Evolutionary conservation across 2,329 filamentous ascomycete species (phyloP).

Genomic region (Beauveria bassiana): DNA sequence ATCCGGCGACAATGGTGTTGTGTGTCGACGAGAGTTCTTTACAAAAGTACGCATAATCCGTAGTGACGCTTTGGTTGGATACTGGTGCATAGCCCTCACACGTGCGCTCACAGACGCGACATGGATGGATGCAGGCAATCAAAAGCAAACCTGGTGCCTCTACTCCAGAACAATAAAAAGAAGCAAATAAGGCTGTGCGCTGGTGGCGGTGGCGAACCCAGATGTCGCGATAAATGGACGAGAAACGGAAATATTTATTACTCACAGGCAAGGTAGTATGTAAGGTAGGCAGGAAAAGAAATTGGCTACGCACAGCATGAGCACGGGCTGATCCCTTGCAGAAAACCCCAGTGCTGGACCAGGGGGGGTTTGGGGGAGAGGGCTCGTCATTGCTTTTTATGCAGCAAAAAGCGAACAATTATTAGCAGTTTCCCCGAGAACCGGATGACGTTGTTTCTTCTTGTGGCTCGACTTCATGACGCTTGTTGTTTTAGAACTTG

Average conservation of each 20-base stretch:
- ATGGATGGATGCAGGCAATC: background rate
- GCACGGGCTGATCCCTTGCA: no score
- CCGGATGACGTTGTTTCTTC: background rate
- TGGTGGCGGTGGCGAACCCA: background rate
- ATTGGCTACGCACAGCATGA: no score
- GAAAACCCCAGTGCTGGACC: no score
- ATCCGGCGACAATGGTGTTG: background rate
- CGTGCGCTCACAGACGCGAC: background rate
- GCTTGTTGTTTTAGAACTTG: background rate
- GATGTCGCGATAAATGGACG: no score
- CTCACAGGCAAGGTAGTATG: no score
- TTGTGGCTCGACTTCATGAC: background rate
- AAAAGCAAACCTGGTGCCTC: background rate
- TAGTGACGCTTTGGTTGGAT: no score
- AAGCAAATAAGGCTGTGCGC: background rate
- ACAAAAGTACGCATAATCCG: background rate
- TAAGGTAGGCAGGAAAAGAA: no score
- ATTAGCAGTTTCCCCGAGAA: background rate
- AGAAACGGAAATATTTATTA: background rate
- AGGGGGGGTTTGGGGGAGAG: background rate
- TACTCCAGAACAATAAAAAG: conserved; percentile 2
- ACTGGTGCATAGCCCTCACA: background rate
- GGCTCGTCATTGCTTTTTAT: background rate
- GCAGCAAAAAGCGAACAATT: background rate
- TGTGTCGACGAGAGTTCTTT: background rate